Evolutionary conservation across 495 filamentous ascomycete species (phyloP), one percentile per base, ranked within the genome.

Genomic region (Glutinoglossum americanum): DNA sequence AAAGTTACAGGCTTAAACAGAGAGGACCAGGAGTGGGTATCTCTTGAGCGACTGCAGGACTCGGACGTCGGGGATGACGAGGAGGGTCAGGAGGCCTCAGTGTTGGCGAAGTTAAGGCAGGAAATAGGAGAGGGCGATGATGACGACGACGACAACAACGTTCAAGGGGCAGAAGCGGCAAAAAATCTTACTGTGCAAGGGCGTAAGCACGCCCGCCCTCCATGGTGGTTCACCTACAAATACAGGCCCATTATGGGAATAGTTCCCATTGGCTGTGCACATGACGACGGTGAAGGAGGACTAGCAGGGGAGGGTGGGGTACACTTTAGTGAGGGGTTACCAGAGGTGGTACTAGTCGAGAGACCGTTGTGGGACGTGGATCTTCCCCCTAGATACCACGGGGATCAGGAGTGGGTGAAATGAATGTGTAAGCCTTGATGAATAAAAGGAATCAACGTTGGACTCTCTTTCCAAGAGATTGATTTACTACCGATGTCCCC

Each of bases 161-260:
- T 48, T n/a, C 19, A 27, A n/a, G 59, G 30, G 10, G 35, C 9
- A 33, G 44, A 30, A 59, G 56, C 53, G 33, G 8, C 21, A 25
- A 53, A 30, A 3, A 19, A 30, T 1, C 13, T 30, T 0, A 17
- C 9, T 30, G 9, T 64, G 70, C n/a, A 61, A 19, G 35, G 37
- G n/a, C n/a, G 51, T 28, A 8, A 1, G 58, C 25, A 28, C 26
- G 58, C 53, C 39, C 30, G 48, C 33, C 54, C 39, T 32, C 69
- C 72, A 23, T 82, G 75, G 63, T 97, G 88, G 89, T 78, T 77
- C 61, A 90, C 88, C 9, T 87, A 84, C 69, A 89, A 92, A 65
- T 99, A 95, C 66, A 74, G 88, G 58, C 84, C 89, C 9, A 87
- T 99, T 59, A 69, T 99, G 62, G 92, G 89, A 4, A 83, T 97